Evolutionary conservation across 2,329 filamentous ascomycete genomes (phyloP).

Genomic region (Trichoderma simmonsii): DNA sequence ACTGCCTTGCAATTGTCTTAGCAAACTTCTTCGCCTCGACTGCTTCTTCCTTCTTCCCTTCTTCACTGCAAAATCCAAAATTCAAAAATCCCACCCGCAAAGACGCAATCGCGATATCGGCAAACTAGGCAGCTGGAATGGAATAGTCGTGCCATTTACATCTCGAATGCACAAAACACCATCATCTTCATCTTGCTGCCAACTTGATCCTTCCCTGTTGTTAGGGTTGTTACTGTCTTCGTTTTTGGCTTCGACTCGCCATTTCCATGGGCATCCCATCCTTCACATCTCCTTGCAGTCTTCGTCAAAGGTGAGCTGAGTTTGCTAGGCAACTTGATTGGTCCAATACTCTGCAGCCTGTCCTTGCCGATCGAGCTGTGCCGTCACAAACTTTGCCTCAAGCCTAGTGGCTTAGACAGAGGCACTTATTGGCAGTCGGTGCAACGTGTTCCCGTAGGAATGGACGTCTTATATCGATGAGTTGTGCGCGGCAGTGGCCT

Average conservation of each 20-base stretch:
- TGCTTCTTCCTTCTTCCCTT: neutral
- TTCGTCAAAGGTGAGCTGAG: constrained; percentile 15
- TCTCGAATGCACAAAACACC: neutral
- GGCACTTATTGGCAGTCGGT: constrained; percentile 1
- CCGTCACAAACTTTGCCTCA: neutral
- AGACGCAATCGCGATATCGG: neutral
- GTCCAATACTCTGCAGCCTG: neutral
- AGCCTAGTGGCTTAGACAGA: constrained; percentile 14
- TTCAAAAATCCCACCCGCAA: neutral
- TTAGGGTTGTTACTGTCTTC: no score
- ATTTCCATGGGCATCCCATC: neutral
- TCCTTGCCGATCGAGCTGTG: constrained; percentile 1
- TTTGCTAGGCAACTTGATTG: constrained; percentile 10
- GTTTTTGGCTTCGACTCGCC: neutral
- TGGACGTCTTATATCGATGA: neutral
- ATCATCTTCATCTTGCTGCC: neutral
- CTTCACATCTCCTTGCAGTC: neutral
- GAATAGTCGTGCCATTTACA: neutral
- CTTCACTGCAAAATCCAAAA: neutral
- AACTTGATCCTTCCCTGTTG: neutral
- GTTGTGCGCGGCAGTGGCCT: neutral
- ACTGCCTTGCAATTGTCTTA: neutral
- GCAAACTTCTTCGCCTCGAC: neutral
- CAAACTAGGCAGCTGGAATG: neutral
- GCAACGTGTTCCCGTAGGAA: constrained; percentile 13